Percentiles rank a stretch among this genome's conserved stretches.
Evolutionary conservation across 768 basidiomycete genomes (phyloP).

Genomic region (Panaeolus papilionaceus): DNA sequence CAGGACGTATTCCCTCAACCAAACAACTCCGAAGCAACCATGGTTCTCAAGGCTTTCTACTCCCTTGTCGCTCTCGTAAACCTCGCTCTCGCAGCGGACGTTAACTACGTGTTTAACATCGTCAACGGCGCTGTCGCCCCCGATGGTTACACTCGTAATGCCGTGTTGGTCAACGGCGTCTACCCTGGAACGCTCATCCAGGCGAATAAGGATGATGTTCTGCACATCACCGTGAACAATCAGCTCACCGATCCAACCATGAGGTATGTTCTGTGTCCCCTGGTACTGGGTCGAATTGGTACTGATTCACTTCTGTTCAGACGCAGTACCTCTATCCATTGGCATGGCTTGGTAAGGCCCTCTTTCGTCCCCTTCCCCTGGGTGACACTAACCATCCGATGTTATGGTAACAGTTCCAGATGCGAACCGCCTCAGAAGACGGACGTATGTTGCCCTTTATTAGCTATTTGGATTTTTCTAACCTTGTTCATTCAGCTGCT

Average conservation of each 20-base stretch:
- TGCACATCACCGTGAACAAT: constrained; percentile 41
- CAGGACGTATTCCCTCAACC: neutral
- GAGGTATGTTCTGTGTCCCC: constrained; percentile 28
- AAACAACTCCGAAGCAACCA: neutral
- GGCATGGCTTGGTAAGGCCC: constrained; percentile 38
- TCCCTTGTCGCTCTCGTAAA: neutral
- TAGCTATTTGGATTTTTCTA: neutral
- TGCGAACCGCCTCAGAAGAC: constrained; percentile 50
- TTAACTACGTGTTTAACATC: constrained; percentile 23
- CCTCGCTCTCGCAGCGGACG: neutral
- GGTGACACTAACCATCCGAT: neutral
- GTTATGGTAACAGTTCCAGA: constrained; percentile 41
- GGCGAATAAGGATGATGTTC: constrained; percentile 43
- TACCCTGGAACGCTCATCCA: constrained; percentile 49
- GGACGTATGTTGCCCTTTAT: constrained; percentile 22
- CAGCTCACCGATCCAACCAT: constrained; percentile 38
- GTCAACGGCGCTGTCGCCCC: constrained; percentile 47
- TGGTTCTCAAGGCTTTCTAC: constrained; percentile 3
- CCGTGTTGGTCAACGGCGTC: constrained; percentile 47
- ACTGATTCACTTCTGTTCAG: constrained; percentile 18
- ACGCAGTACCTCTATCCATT: constrained; percentile 38
- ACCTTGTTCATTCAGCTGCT: constrained; percentile 21
- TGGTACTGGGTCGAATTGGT: neutral
- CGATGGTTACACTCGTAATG: constrained; percentile 45
- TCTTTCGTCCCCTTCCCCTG: neutral